These are phyloP conservation scores for Annona cherimola DNA, from an alignment of 164 flowering plant species.

Conservation along the genomic window DNA sequence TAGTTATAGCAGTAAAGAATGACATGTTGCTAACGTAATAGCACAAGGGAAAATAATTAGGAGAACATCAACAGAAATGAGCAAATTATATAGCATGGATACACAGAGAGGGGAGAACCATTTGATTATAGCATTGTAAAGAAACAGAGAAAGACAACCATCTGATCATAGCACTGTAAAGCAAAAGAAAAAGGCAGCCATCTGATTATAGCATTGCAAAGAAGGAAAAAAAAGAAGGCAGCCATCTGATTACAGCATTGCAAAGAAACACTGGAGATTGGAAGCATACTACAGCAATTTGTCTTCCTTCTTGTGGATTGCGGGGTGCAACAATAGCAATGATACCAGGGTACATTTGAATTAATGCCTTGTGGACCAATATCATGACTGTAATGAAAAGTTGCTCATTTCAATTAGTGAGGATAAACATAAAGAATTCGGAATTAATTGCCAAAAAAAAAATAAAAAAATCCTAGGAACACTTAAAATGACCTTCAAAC, in stretches of 20 bases:
- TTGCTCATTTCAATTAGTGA: slow-evolving; percentile 6
- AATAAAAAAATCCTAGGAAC: neutral
- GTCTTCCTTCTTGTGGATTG: slow-evolving; percentile 61
- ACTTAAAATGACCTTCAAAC: neutral
- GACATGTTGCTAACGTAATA: too few species aligned
- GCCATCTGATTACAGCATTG: neutral
- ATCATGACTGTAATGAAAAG: slow-evolving; percentile 56
- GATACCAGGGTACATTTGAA: slow-evolving; percentile 41
- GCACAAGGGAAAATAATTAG: too few species aligned
- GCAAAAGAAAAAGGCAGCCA: too few species aligned
- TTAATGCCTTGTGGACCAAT: slow-evolving; percentile 55
- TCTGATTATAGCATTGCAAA: neutral
- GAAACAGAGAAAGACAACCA: neutral
- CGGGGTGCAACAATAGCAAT: slow-evolving; percentile 83
- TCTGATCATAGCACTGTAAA: too few species aligned
- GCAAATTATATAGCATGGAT: too few species aligned
- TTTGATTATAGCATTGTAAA: neutral
- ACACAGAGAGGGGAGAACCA: neutral
- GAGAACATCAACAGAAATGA: too few species aligned
- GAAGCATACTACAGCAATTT: slow-evolving; percentile 55
- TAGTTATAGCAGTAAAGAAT: too few species aligned
- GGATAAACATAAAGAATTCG: too few species aligned
- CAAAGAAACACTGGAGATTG: slow-evolving; percentile 1
- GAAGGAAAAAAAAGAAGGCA: neutral
- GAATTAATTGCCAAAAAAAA: neutral